Evolutionary conservation across 495 filamentous ascomycete species (phyloP).

Genomic region (Penicillium steckii): DNA sequence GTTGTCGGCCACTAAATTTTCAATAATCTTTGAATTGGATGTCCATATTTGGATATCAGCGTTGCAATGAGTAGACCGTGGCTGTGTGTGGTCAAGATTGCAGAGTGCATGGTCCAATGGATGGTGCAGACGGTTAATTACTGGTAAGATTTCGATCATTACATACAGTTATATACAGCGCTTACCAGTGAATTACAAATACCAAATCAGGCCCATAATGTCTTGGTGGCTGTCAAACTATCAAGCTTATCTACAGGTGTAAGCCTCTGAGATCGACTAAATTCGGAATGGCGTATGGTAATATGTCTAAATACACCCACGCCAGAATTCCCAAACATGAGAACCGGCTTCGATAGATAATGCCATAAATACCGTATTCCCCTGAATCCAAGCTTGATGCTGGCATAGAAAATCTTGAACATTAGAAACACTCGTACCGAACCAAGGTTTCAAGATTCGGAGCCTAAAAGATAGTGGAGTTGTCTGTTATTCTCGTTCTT

Average conservation of each 20-base stretch:
- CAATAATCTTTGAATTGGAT: too few species aligned
- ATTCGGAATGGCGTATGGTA: not conserved
- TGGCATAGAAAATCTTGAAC: not conserved
- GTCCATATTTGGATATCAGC: too few species aligned
- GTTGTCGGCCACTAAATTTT: too few species aligned
- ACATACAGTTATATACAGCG: not conserved
- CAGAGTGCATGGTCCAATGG: not conserved
- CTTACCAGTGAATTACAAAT: too few species aligned
- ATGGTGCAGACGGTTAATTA: too few species aligned
- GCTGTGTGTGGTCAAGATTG: not conserved
- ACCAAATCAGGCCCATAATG: not conserved
- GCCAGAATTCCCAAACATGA: too few species aligned
- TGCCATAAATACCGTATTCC: too few species aligned
- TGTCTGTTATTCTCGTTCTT: not conserved
- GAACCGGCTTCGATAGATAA: too few species aligned
- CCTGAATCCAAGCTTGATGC: too few species aligned
- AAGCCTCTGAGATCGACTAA: not conserved
- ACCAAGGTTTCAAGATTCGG: not conserved
- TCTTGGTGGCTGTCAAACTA: not conserved
- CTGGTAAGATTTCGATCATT: not conserved
- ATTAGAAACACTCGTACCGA: not conserved
- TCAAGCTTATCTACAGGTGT: not conserved
- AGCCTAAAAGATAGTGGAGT: not conserved
- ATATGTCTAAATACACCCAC: too few species aligned
- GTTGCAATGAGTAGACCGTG: not conserved